Evolutionary conservation across 306 rosid genomes (phyloP).

Genomic region (Hippophae gyantsensis): DNA sequence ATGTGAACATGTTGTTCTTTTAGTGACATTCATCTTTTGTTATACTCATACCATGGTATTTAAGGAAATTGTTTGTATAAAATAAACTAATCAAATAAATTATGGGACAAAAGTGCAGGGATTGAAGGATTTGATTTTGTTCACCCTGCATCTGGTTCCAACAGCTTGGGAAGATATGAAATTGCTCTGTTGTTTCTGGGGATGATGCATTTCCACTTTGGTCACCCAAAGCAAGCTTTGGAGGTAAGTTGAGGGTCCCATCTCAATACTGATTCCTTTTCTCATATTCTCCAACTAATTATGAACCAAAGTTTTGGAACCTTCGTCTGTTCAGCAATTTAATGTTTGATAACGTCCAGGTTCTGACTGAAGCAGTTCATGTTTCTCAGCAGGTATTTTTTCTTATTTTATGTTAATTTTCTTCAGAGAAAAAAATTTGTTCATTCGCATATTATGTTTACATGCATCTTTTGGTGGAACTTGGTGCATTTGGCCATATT

Average conservation of each 20-base stretch:
- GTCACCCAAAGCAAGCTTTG: constrained; percentile 90
- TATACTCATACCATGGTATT: background rate
- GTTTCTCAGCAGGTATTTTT: constrained; percentile 78
- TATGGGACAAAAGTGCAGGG: constrained; percentile 90
- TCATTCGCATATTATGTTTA: background rate
- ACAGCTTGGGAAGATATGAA: constrained; percentile 76
- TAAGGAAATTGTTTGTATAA: constrained; percentile 10
- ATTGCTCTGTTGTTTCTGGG: constrained; percentile 78
- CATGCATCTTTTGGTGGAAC: background rate
- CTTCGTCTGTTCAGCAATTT: constrained; percentile 2
- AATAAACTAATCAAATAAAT: constrained; percentile 32
- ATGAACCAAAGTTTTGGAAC: constrained; percentile 3
- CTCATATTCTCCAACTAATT: constrained; percentile 4
- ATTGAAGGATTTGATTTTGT: constrained; percentile 82
- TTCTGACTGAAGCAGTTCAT: constrained; percentile 88
- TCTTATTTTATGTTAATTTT: constrained; percentile 1
- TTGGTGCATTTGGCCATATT: background rate
- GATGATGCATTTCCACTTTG: constrained; percentile 94
- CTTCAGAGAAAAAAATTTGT: background rate
- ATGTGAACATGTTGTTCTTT: no score
- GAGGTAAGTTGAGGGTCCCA: constrained; percentile 44
- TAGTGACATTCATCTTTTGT: background rate
- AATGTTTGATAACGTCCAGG: constrained; percentile 43
- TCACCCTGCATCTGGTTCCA: constrained; percentile 52
- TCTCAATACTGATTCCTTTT: constrained; percentile 6